Evolutionary conservation across 225 moss, liverwort and hornwort genomes (phyloP).

Genomic region (Polytrichum formosum): DNA sequence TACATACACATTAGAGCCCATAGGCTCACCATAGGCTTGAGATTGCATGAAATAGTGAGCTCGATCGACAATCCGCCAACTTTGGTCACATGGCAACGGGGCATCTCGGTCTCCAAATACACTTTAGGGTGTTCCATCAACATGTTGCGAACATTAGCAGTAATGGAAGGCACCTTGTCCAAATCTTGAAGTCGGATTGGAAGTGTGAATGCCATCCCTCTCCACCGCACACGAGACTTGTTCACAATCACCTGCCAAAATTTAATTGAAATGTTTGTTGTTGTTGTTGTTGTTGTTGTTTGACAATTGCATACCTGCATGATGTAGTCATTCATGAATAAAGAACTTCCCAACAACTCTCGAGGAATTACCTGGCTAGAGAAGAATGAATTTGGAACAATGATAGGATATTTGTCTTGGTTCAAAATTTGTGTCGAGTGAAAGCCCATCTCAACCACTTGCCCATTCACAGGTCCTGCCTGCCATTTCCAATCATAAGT

Average conservation of each 20-base stretch:
- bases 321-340: neutral
- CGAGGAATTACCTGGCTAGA: constrained; percentile 62
- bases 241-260: constrained; percentile 76
- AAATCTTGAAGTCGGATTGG: constrained; percentile 73
- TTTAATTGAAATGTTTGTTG: neutral
- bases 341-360: neutral
- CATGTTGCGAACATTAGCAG: constrained; percentile 70
- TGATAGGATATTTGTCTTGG: constrained; percentile 68
- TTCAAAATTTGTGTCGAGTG: constrained; percentile 77
- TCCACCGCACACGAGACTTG: constrained; percentile 84
- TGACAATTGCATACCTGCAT: neutral
- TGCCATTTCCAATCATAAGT: constrained; percentile 5
- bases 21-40: constrained; percentile 77
- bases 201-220: constrained; percentile 64
- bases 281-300: too few species aligned
- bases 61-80: constrained; percentile 61
- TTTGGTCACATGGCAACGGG: constrained; percentile 57
- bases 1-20: too few species aligned
- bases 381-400: constrained; percentile 84
- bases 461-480: constrained; percentile 77
- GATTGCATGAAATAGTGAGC: constrained; percentile 70
- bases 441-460: constrained; percentile 83
- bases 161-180: constrained; percentile 58
- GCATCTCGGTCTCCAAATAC: constrained; percentile 69
- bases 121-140: constrained; percentile 65